Conservation (phyloP, 2,329 filamentous ascomycete genomes). For the Colletotrichum horii region DNA sequence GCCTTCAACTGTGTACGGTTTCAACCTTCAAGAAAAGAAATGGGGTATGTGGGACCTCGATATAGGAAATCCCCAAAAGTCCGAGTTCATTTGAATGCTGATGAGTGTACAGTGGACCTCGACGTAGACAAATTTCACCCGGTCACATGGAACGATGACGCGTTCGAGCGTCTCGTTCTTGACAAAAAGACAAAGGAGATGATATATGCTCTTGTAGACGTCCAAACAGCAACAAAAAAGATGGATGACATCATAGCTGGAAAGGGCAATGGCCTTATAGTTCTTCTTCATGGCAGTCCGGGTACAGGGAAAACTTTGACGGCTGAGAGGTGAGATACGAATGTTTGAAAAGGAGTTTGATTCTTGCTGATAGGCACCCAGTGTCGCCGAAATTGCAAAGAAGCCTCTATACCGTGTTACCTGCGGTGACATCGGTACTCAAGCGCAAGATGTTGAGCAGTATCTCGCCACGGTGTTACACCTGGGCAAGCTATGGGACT, state of each 20-base stretch:
- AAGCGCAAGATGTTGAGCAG: neutral
- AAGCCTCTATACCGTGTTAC: neutral
- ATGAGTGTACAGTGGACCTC: rapidly evolving
- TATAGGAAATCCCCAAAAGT: too few species aligned
- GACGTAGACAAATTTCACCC: neutral
- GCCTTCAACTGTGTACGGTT: neutral
- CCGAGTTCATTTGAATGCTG: neutral
- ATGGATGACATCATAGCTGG: neutral
- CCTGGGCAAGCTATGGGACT: neutral
- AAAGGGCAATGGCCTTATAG: rapidly evolving
- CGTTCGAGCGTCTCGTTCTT: neutral
- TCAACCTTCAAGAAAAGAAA: neutral
- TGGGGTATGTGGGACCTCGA: neutral
- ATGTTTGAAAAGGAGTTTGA: neutral
- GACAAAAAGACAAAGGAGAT: neutral
- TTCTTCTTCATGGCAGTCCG: neutral
- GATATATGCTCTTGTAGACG: neutral
- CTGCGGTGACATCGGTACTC: neutral
- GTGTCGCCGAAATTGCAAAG: neutral
- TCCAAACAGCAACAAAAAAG: neutral
- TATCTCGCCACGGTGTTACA: rapidly evolving
- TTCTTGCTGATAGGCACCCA: too few species aligned
- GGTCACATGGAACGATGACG: rapidly evolving
- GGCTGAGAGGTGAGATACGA: rapidly evolving
- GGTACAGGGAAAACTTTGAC: rapidly evolving